Evolutionary conservation across 495 filamentous ascomycete species (phyloP).

Genomic region (Podospora pseudocomata): DNA sequence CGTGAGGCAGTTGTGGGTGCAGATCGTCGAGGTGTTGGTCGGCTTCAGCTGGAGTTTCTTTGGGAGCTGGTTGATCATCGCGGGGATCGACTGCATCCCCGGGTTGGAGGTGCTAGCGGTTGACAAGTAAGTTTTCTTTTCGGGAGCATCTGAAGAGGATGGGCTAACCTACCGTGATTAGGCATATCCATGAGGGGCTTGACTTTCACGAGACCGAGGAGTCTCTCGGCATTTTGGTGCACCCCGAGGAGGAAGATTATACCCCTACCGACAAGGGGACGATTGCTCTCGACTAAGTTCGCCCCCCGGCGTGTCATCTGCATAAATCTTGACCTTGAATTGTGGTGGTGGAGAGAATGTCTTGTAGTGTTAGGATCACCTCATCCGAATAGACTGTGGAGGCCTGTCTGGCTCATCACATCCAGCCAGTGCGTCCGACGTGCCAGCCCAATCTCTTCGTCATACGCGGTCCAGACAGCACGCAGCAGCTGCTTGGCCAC

Average conservation of each 20-base stretch:
- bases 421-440: conserved; percentile 36
- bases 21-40: conserved; percentile 28
- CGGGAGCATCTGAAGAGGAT: not conserved
- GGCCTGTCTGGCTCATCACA: conserved; percentile 32
- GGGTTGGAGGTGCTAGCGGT: conserved; percentile 30
- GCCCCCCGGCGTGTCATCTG: not conserved
- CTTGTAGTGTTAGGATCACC: not conserved
- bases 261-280: conserved; percentile 24
- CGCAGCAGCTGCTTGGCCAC: conserved; percentile 34
- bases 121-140: conserved; percentile 25
- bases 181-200: conserved; percentile 28
- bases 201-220: conserved; percentile 31
- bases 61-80: conserved; percentile 27
- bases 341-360: not conserved
- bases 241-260: conserved; percentile 28
- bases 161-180: conserved; percentile 16
- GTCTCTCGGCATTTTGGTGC: conserved; percentile 20
- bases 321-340: not conserved
- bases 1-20: conserved; percentile 24
- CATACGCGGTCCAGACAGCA: conserved; percentile 34
- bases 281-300: conserved; percentile 20
- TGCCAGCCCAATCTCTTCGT: conserved; percentile 29
- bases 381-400: conserved; percentile 35
- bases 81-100: conserved; percentile 29
- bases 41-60: conserved; percentile 29